Base-by-base conservation (phyloP, 1,284 basidiomycete genomes). In the Leccinum pachyderme region DNA sequence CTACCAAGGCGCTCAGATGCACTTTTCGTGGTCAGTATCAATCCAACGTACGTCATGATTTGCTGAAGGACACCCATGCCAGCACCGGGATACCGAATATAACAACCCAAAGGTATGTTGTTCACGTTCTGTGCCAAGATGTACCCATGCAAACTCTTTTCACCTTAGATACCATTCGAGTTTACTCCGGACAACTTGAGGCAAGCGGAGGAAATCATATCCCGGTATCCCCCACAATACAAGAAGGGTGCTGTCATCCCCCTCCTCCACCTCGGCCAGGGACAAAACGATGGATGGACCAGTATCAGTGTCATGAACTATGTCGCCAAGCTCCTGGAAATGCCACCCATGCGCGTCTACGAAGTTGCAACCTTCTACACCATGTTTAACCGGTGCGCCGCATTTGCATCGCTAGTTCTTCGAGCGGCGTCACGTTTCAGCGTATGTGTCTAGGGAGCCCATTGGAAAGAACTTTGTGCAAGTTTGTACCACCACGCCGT, bases 311-410 rank as follows among this genome's bases (percentile, higher is more conserved):
- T 96, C 59, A 99, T 99, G 96, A 98, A 99, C 77, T 93, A 95
- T 66, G 89, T 99, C 47, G 96, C 96, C 2, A 86, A 89, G 60
- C 76, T 96, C 37, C 81, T 99, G 52, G 93, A 93, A 68, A 93
- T 99, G 87, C 93, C 92, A 7, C 92, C 93, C 53, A 99, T 99
- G 97, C 88, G 96, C 18, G 97, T 99, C 6, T 99, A 99, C 74
- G 97, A 99, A 77, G 97, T 99, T 51, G 96, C 97, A 12, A 97
- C 95, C 11, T 99, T 99, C 78, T 99, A 99, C 76, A 99, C 96
- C 63, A 98, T 99, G 96, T 98, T 94, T 80, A 97, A 96, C 79
- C 84, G 93, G 89, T 89, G 57, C 66, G 80, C 55, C 15, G 37
- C 46, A 53, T 53, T 41, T 33, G 33, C 28, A 49, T 9, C 15